Conservation (phyloP, 768 basidiomycete genomes). For the Boletus subcaerulescens region DNA sequence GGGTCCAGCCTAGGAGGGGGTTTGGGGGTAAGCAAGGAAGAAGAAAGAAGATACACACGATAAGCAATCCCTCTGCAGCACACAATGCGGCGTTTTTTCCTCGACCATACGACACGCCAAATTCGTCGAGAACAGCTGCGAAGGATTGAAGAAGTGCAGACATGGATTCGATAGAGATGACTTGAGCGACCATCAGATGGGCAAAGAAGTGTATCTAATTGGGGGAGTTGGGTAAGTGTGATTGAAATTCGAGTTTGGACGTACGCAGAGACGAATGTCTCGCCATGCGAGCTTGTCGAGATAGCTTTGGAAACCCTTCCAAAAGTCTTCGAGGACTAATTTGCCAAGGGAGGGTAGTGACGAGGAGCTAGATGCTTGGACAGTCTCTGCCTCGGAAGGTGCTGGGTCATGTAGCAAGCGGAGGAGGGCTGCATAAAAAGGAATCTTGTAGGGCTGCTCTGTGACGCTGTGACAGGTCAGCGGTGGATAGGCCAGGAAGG, state of each 20-base stretch:
- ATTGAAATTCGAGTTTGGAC: slow-evolving; percentile 24
- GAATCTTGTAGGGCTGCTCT: slow-evolving; percentile 93
- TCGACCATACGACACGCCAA: slow-evolving; percentile 82
- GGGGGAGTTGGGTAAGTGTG: slow-evolving; percentile 4
- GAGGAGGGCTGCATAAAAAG: slow-evolving; percentile 82
- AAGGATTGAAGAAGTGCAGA: slow-evolving; percentile 80
- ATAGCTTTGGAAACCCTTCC: slow-evolving; percentile 86
- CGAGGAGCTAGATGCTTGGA: slow-evolving; percentile 28
- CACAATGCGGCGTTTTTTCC: slow-evolving; percentile 79
- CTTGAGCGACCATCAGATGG: slow-evolving; percentile 71
- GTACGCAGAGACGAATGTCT: slow-evolving; percentile 82
- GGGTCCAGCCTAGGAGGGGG: slow-evolving; percentile 55
- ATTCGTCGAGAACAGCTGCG: slow-evolving; percentile 83
- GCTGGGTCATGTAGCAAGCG: slow-evolving; percentile 56
- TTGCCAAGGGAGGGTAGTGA: slow-evolving; percentile 51
- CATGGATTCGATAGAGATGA: slow-evolving; percentile 78
- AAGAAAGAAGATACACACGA: slow-evolving; percentile 39
- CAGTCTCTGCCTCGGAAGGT: slow-evolving; percentile 33
- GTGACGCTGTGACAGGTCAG: slow-evolving; percentile 54
- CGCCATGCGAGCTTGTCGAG: slow-evolving; percentile 90
- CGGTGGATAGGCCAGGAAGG: not conserved
- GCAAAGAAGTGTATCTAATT: slow-evolving; percentile 90
- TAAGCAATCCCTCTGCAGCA: slow-evolving; percentile 78
- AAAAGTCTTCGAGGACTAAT: slow-evolving; percentile 81
- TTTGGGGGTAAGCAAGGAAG: not conserved